These are phyloP conservation scores for Xerophyta viscosa DNA, from an alignment of 106 monocot genomes.

Conservation along the genomic window DNA sequence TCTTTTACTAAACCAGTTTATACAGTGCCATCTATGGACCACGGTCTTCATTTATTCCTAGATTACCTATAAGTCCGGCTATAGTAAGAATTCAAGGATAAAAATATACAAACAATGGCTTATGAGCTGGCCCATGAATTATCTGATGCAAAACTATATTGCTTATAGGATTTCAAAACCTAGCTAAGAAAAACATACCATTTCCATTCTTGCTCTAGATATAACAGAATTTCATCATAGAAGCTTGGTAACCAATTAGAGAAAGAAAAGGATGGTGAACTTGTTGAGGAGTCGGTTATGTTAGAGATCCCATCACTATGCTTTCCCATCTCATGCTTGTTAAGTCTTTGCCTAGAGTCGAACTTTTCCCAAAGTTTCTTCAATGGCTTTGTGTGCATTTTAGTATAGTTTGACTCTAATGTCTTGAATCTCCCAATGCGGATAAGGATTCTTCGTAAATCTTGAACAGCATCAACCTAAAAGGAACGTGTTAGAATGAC, in stretches of 20 bases:
- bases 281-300: conserved; percentile 12
- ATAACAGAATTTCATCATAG: conserved; percentile 87
- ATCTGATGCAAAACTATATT: too few species aligned
- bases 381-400: conserved; percentile 70
- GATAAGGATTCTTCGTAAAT: conserved; percentile 73
- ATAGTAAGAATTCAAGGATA: too few species aligned
- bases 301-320: conserved; percentile 25
- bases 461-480: conserved; percentile 93
- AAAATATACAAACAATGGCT: too few species aligned
- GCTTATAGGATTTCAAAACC: too few species aligned
- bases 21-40: too few species aligned
- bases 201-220: conserved; percentile 99
- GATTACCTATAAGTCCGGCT: too few species aligned
- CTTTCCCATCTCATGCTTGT: conserved; percentile 49
- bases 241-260: conserved; percentile 93
- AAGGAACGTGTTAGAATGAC: not conserved
- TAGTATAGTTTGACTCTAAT: conserved; percentile 75
- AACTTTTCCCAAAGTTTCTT: conserved; percentile 95
- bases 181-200: conserved; percentile 79
- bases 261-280: conserved; percentile 36
- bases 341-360: conserved; percentile 45
- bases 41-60: too few species aligned
- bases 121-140: too few species aligned
- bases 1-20: too few species aligned
- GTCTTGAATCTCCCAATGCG: conserved; percentile 90